Conservation (phyloP, 108 stramenopile genomes). For the Licmophora abbreviata region DNA sequence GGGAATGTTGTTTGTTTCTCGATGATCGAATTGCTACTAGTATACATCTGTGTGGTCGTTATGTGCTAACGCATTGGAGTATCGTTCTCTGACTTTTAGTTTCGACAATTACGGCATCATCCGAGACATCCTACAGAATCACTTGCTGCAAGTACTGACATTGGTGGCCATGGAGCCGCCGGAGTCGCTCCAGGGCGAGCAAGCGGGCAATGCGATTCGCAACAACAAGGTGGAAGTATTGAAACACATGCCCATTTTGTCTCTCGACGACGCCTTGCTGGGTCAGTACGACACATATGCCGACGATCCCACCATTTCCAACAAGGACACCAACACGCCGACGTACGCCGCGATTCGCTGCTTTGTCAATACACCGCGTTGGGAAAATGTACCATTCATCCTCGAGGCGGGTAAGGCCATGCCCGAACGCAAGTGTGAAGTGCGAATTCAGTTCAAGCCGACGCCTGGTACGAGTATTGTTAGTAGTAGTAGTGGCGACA, state of each 20-base stretch:
- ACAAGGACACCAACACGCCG: slow-evolving; percentile 79
- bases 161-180: slow-evolving; percentile 83
- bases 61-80: too few relatives aligned
- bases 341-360: slow-evolving; percentile 86
- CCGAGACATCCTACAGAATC: slow-evolving; percentile 92
- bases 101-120: slow-evolving; percentile 88
- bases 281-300: slow-evolving; percentile 94
- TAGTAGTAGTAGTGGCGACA: slow-evolving; percentile 10
- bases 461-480: slow-evolving; percentile 43
- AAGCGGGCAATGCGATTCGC: slow-evolving; percentile 67
- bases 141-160: slow-evolving; percentile 84
- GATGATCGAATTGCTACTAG: too few relatives aligned
- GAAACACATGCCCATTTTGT: slow-evolving; percentile 60
- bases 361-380: slow-evolving; percentile 87
- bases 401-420: slow-evolving; percentile 96
- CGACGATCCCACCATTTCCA: slow-evolving; percentile 79
- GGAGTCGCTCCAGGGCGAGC: slow-evolving; percentile 23
- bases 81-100: too few relatives aligned
- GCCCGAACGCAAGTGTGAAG: slow-evolving; percentile 86
- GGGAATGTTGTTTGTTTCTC: too few relatives aligned
- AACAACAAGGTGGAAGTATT: slow-evolving; percentile 91
- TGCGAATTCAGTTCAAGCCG: slow-evolving; percentile 83
- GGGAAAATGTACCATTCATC: slow-evolving; percentile 96
- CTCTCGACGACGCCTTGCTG: slow-evolving; percentile 72
- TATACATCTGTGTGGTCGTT: too few relatives aligned